Evolutionary conservation across 2,329 filamentous ascomycete species (phyloP).

Genomic region (Chrysoporthe puriensis): DNA sequence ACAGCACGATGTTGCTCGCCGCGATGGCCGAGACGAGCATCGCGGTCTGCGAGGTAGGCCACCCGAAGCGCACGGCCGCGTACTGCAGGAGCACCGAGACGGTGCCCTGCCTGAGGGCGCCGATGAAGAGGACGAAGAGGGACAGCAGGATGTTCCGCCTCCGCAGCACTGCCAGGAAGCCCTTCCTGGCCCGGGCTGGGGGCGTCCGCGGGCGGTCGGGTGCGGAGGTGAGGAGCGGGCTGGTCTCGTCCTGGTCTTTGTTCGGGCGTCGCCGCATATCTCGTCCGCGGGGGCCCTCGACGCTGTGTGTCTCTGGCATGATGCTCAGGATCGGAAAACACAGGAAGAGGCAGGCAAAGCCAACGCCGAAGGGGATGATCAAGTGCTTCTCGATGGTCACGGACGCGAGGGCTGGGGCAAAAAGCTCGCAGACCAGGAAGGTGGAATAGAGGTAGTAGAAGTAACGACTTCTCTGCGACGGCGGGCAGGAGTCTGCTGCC

Average conservation of each 20-base stretch:
- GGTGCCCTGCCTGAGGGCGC: conserved; percentile 25
- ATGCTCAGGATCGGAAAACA: conserved; percentile 24
- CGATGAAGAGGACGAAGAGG: conserved; percentile 27
- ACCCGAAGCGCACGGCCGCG: conserved; percentile 27
- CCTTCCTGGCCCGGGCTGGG: background rate
- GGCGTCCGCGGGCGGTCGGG: background rate
- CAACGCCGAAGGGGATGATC: conserved; percentile 25
- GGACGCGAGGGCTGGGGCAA: conserved; percentile 25
- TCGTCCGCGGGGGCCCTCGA: too few species aligned
- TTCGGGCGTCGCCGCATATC: conserved; percentile 6
- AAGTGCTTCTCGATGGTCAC: conserved; percentile 24
- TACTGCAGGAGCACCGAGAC: conserved; percentile 28
- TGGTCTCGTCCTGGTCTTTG: conserved; percentile 24
- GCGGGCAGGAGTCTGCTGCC: conserved; percentile 28
- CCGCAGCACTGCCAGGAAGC: conserved; percentile 12
- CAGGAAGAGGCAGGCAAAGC: conserved; percentile 14
- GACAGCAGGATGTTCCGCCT: conserved; percentile 25
- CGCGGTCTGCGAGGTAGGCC: conserved; percentile 26
- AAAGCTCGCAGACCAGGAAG: conserved; percentile 28
- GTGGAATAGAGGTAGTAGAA: conserved; percentile 30
- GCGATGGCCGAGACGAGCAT: conserved; percentile 29
- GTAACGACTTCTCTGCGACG: conserved; percentile 25
- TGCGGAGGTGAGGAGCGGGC: conserved; percentile 9
- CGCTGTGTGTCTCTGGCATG: conserved; percentile 26
- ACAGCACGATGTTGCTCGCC: conserved; percentile 27